Evolutionary conservation across 208 protist species (phyloP).

Genomic region (Crithidia expoeki): DNA sequence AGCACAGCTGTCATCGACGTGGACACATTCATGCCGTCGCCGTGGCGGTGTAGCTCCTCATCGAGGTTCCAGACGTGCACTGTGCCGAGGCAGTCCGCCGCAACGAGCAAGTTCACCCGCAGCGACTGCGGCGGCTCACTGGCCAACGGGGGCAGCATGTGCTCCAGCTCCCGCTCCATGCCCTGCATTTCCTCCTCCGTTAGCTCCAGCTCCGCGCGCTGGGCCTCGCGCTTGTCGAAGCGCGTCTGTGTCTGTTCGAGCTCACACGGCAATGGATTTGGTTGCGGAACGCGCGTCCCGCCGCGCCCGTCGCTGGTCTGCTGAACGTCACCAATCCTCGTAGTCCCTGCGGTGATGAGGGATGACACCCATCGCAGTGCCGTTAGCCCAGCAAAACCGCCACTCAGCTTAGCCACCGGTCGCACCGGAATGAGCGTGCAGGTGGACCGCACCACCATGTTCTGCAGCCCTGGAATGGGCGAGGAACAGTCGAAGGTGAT

Average conservation of each 20-base stretch:
- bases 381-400: constrained; percentile 71
- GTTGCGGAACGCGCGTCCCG: constrained; percentile 15
- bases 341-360: constrained; percentile 54
- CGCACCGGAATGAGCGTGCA: constrained; percentile 79
- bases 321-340: constrained; percentile 7
- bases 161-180: constrained; percentile 68
- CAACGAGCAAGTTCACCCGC: constrained; percentile 81
- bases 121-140: constrained; percentile 63
- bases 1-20: neutral
- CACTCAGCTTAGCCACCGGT: constrained; percentile 83
- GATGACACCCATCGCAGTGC: constrained; percentile 81
- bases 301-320: constrained; percentile 37
- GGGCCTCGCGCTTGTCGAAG: constrained; percentile 76
- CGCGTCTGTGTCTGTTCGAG: constrained; percentile 68
- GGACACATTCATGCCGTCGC: neutral
- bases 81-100: constrained; percentile 73
- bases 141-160: constrained; percentile 71
- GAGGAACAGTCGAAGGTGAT: constrained; percentile 63
- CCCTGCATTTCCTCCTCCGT: constrained; percentile 79
- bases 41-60: constrained; percentile 62
- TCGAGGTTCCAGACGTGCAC: constrained; percentile 91
- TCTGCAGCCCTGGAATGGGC: constrained; percentile 23
- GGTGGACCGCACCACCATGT: constrained; percentile 63
- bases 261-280: constrained; percentile 43
- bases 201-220: constrained; percentile 61